A percentile compares a stretch with the other conserved stretches of the same genome.
These are phyloP conservation scores for Mycena crocata DNA, from an alignment of 768 basidiomycete genomes.

Conservation along the genomic window DNA sequence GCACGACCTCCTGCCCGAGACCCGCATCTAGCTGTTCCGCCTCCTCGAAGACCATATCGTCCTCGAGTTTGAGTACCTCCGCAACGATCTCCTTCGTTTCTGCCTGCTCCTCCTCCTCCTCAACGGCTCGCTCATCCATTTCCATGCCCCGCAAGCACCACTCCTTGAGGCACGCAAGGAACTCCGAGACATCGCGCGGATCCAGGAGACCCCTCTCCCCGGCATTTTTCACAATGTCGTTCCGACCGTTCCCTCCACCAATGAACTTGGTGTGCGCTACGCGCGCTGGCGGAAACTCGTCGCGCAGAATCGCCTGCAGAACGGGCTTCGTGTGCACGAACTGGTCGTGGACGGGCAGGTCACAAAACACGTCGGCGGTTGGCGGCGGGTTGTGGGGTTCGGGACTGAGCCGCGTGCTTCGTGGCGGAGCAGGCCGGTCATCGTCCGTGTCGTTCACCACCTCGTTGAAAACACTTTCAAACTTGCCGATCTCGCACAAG, in stretches of 20 bases:
- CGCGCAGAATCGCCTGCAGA: conserved; percentile 67
- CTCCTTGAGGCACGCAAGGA: conserved; percentile 49
- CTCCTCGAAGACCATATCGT: no score
- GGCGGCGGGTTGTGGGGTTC: conserved; percentile 57
- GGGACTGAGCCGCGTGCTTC: conserved; percentile 44
- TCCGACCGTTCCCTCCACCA: neutral
- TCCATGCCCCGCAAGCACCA: conserved; percentile 58
- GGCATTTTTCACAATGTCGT: conserved; percentile 4
- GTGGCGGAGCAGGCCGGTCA: neutral
- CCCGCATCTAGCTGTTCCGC: no score
- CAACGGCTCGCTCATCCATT: conserved; percentile 30
- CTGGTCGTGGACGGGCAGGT: conserved; percentile 66
- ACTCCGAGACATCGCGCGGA: conserved; percentile 48
- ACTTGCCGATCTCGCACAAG: conserved; percentile 71
- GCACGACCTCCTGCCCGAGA: no score
- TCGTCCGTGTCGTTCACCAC: conserved; percentile 54
- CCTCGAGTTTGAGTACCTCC: neutral
- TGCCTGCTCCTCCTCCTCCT: conserved; percentile 10
- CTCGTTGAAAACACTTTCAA: conserved; percentile 59
- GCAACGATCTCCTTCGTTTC: neutral
- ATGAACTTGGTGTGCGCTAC: conserved; percentile 14
- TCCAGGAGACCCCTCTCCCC: conserved; percentile 56
- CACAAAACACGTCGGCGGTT: conserved; percentile 53
- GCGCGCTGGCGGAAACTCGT: conserved; percentile 63
- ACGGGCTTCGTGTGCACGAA: conserved; percentile 76